Evolutionary conservation across 129 eudicot genomes (phyloP), one percentile per base, ranked within the genome.

Genomic region (Escallonia rubra): DNA sequence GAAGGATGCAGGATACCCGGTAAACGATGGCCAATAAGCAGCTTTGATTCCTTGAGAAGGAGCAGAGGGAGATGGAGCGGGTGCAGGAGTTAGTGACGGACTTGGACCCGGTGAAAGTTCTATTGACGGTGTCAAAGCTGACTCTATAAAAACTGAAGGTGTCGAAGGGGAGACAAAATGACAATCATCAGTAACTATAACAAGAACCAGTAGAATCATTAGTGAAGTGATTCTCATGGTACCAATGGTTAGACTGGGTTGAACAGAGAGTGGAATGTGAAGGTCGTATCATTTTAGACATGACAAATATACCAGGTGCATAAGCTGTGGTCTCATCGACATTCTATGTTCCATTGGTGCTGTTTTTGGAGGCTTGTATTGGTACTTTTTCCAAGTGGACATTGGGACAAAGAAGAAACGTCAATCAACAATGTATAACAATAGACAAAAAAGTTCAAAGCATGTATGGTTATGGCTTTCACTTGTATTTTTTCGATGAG

Each of bases 21-120:
- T 55, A 58, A 73, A 82, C 47, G 87, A 82, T 7, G 87, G 87
- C 77, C 75, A 82, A 46, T 82, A 82, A 6, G 87, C 87, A 1
- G 80, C 86, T 58, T 75, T 66, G 66, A 81, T 51, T 15, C 82
- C 82, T 43, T 41, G 23, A 59, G 41, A 46, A 5, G 72, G 73
- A 64, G 54, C 72, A 40, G 55, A 15, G 4, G 7, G 47, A 38
- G 60, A 14, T 53, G 61, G 50, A n/a, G 16, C 8, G 2, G 45
- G 44, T 9, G 34, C 34, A 23, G 34, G 34, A 23, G 34, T 23
- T 23, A 52, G 41, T 10, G 23, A 14, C 9, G 14, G 14, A 6
- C 10, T n/a, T 2, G 9, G 61, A 23, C 4, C 3, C 3, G 61
- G 61, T 2, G 61, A 8, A 1, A 2, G 10, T 1, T 1, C 34